Percentiles rank a stretch among this genome's conserved stretches.
Conservation (phyloP, 257 asterid species). For the Solanum etuberosum region DNA sequence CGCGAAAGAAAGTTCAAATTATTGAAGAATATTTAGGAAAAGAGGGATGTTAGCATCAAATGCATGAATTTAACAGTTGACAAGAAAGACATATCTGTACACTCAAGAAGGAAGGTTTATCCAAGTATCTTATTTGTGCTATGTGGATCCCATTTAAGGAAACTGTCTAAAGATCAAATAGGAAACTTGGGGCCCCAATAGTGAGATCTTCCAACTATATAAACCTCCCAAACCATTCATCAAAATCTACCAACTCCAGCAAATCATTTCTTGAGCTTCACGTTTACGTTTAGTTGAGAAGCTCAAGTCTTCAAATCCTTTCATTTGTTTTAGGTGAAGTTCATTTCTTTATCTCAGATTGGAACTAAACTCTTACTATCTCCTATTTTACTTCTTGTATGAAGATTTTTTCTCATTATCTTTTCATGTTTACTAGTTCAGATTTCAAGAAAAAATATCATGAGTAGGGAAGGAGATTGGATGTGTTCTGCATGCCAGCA, state of each 20-base stretch:
- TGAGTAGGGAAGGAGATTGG: constrained; percentile 83
- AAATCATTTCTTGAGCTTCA: neutral
- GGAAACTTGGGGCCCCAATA: constrained; percentile 28
- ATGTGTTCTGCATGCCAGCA: constrained; percentile 87
- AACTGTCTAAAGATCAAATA: constrained; percentile 2
- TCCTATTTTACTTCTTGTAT: neutral
- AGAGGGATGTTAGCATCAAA: neutral
- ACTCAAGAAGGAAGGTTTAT: constrained; percentile 6
- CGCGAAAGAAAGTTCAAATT: neutral
- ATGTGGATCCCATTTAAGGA: constrained; percentile 24
- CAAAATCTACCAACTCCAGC: constrained; percentile 20
- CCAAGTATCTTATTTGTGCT: constrained; percentile 13
- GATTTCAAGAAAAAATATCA: constrained; percentile 5
- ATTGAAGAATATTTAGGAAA: neutral
- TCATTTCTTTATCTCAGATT: neutral
- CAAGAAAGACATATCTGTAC: constrained; percentile 7
- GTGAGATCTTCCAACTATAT: constrained; percentile 24
- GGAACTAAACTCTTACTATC: neutral
- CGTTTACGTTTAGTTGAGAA: neutral
- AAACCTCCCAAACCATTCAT: constrained; percentile 27
- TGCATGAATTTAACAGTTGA: constrained; percentile 13
- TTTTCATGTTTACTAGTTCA: neutral
- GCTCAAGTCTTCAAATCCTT: neutral
- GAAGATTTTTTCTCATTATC: neutral
- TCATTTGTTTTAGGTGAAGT: neutral